Evolutionary conservation across 345 rosid genomes (phyloP), one percentile per base, ranked within the genome.

Genomic region (Diplotaxis tenuifolia): DNA sequence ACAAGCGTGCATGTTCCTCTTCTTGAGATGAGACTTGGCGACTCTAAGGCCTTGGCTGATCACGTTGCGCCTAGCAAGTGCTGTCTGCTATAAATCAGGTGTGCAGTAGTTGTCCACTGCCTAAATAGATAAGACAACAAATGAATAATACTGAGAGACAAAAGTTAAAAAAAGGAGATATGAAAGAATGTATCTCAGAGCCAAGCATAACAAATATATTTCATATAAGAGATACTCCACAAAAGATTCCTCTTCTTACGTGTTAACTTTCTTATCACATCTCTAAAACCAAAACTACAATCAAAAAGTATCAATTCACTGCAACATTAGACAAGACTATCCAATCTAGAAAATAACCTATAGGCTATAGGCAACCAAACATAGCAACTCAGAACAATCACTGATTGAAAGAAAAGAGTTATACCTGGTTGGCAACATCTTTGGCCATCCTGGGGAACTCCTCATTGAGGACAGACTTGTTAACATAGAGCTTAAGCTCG

Each of bases 361-460:
- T 38, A 38, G n/a, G 45, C 45, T 3, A 38, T 27, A 2, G 4
- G 9, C 14, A 45, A 11, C 19, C 19, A 31, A 7, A 25, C 1
- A 38, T 38, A 38, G 11, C 45, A 38, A 38, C 15, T 4, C 22
- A 14, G 22, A 4, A 36, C 47, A 55, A 10, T 19, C 10, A 50
- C 4, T 9, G 16, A 54, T 23, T 20, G 9, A 21, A 54, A 29
- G 58, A 53, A 50, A 1, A 1, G 20, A 32, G 20, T 25, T 12
- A 36, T 78, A 90, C 90, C 92, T 88, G 93, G 40, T 85, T 90
- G 20, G 34, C 68, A 36, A 88, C 90, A 68, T 84, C 87, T 80
- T 88, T 90, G 2, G 87, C 82, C 93, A 90, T 86, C 72, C 87
- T 75, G 0, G 83, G 72, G 78, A 88, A 86, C 65, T 86, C 91